phyloP scores from a whole-genome alignment of 768 basidiomycete genomes.

The Suillus cothurnatus region DNA sequence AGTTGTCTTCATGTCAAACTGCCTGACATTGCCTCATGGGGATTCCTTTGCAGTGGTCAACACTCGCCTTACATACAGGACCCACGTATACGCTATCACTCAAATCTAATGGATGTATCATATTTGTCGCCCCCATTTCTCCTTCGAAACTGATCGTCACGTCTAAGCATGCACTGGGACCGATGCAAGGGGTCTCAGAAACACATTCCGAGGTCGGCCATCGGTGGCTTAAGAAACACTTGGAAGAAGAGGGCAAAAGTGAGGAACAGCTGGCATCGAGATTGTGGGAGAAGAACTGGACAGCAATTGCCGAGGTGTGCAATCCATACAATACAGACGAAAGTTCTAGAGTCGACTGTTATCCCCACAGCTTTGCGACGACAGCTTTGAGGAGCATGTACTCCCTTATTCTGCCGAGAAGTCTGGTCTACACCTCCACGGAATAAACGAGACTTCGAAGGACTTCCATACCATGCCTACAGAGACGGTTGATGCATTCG shows the following conservation, averaged over 20 bases:
- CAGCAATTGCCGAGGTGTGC: constrained; percentile 87
- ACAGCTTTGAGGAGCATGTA: constrained; percentile 38
- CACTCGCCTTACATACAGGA: not conserved
- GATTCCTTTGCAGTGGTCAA: not conserved
- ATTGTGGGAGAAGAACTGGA: constrained; percentile 84
- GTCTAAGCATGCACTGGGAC: constrained; percentile 90
- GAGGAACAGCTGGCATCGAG: constrained; percentile 72
- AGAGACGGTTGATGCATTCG: constrained; percentile 72
- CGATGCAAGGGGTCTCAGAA: constrained; percentile 38
- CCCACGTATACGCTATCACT: not conserved
- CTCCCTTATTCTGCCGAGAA: not conserved
- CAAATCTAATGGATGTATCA: constrained; percentile 1
- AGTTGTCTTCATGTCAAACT: not conserved
- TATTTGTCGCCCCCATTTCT: not conserved
- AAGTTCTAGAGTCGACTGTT: not conserved
- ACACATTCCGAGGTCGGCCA: constrained; percentile 88
- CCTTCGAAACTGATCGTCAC: constrained; percentile 77
- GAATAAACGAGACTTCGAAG: not conserved
- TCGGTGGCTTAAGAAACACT: constrained; percentile 75
- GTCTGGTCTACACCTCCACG: not conserved
- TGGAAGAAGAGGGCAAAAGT: constrained; percentile 60
- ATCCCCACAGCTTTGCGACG: constrained; percentile 85
- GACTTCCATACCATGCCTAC: constrained; percentile 23
- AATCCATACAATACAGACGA: not conserved
- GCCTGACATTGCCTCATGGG: not conserved